Conservation (phyloP, 257 asterid genomes). For the Nemophila menziesii region DNA sequence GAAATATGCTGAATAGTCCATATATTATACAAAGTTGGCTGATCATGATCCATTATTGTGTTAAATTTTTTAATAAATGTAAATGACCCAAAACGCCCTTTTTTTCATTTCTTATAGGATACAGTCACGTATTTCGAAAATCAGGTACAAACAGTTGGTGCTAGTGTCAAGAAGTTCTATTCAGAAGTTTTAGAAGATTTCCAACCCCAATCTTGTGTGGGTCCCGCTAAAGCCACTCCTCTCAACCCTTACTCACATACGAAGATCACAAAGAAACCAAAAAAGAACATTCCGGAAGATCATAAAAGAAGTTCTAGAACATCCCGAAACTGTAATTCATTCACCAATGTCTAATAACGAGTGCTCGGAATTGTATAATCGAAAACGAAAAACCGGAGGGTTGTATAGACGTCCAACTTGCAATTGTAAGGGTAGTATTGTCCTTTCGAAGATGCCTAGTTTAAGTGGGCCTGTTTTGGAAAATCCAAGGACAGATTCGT, state of each 20-base stretch:
- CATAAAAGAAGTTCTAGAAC: constrained; percentile 18
- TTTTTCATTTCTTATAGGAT: constrained; percentile 61
- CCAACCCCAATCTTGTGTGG: constrained; percentile 28
- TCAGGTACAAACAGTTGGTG: constrained; percentile 68
- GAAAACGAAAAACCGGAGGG: constrained; percentile 28
- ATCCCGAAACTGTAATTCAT: constrained; percentile 18
- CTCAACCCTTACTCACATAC: constrained; percentile 30
- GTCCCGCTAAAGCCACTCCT: constrained; percentile 39
- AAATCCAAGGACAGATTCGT: constrained; percentile 13
- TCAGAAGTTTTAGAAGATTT: constrained; percentile 70
- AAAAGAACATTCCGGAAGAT: constrained; percentile 18
- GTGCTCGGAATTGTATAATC: constrained; percentile 14
- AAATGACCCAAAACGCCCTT: background rate
- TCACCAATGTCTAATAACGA: background rate
- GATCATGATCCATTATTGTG: too few species aligned
- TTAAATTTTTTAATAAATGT: too few species aligned
- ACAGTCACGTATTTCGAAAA: constrained; percentile 62
- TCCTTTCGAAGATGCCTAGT: constrained; percentile 14
- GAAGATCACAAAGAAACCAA: constrained; percentile 29
- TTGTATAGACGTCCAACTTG: constrained; percentile 32
- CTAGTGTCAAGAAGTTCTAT: constrained; percentile 58
- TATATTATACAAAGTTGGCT: too few species aligned
- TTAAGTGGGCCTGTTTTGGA: constrained; percentile 12
- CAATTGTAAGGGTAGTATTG: constrained; percentile 37
- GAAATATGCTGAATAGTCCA: too few species aligned